Percentiles rank a stretch among this genome's conserved stretches.
Conservation (phyloP, 495 filamentous ascomycete genomes). For the Terfezia boudieri region DNA sequence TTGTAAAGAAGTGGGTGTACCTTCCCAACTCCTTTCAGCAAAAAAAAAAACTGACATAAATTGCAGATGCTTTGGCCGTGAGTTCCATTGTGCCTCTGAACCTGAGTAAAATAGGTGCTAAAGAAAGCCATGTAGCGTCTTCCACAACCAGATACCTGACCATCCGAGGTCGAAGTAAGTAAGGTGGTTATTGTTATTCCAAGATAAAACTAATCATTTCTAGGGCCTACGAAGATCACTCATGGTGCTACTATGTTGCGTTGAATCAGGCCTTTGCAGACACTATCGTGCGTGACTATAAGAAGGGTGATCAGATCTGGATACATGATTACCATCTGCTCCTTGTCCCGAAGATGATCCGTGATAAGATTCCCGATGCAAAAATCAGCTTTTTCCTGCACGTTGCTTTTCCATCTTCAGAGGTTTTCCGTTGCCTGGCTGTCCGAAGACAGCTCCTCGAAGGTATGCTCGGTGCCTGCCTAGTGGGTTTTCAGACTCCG, state of each 20-base stretch:
- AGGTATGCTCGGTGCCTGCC: slow-evolving; percentile 73
- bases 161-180: slow-evolving; percentile 73
- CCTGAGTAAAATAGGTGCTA: slow-evolving; percentile 15
- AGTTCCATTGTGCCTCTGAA: slow-evolving; percentile 8
- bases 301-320: slow-evolving; percentile 77
- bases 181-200: neutral
- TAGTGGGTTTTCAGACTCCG: slow-evolving; percentile 76
- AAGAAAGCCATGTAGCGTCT: slow-evolving; percentile 26
- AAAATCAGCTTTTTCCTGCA: slow-evolving; percentile 92
- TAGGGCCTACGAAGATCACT: slow-evolving; percentile 72
- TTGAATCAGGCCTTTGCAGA: slow-evolving; percentile 81
- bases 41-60: neutral
- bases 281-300: slow-evolving; percentile 71
- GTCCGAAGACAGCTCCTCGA: slow-evolving; percentile 65
- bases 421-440: slow-evolving; percentile 77
- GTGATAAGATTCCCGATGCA: slow-evolving; percentile 65
- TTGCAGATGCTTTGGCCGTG: slow-evolving; percentile 51
- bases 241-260: slow-evolving; percentile 79
- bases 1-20: slow-evolving; percentile 37
- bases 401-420: slow-evolving; percentile 83
- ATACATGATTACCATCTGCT: slow-evolving; percentile 85
- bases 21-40: too few relatives aligned
- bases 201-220: neutral
- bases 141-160: slow-evolving; percentile 91
- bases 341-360: slow-evolving; percentile 76